These are phyloP conservation scores for Tricholoma terreum DNA, from an alignment of 768 basidiomycete genomes.

Conservation along the genomic window DNA sequence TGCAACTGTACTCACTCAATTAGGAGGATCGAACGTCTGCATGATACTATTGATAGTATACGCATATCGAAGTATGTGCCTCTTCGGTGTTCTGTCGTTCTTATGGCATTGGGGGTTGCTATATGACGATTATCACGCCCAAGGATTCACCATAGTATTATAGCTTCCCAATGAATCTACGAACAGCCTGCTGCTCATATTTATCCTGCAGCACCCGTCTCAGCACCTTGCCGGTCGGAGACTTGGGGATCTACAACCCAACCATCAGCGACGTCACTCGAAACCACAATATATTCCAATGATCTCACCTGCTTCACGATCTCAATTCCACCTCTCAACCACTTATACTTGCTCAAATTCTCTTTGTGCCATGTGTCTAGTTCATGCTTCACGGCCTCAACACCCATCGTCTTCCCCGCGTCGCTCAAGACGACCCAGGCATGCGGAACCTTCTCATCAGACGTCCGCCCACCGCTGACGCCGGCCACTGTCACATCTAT, in stretches of 20 bases:
- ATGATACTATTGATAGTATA: no score
- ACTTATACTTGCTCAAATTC: conserved; percentile 72
- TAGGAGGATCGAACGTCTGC: no score
- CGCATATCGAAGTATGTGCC: no score
- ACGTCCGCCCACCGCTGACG: conserved; percentile 66
- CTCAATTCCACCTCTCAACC: conserved; percentile 73
- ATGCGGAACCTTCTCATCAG: conserved; percentile 71
- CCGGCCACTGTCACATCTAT: conserved; percentile 70
- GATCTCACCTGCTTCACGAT: conserved; percentile 54
- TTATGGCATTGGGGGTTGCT: no score
- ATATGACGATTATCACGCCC: no score
- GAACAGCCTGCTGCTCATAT: conserved; percentile 40
- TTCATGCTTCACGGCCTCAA: conserved; percentile 34
- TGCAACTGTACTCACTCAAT: no score
- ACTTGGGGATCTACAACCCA: conserved; percentile 62
- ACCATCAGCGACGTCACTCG: neutral
- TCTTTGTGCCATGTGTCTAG: conserved; percentile 61
- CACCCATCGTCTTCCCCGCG: conserved; percentile 49
- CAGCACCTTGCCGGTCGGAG: conserved; percentile 70
- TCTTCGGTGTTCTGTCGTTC: no score
- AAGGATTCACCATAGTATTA: conserved; percentile 9
- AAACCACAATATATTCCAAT: conserved; percentile 17
- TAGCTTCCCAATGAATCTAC: conserved; percentile 29
- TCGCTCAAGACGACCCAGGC: conserved; percentile 75
- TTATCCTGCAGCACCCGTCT: conserved; percentile 60